phyloP scores from a whole-genome alignment of 495 filamentous ascomycete species.

The Echria macrotheca region DNA sequence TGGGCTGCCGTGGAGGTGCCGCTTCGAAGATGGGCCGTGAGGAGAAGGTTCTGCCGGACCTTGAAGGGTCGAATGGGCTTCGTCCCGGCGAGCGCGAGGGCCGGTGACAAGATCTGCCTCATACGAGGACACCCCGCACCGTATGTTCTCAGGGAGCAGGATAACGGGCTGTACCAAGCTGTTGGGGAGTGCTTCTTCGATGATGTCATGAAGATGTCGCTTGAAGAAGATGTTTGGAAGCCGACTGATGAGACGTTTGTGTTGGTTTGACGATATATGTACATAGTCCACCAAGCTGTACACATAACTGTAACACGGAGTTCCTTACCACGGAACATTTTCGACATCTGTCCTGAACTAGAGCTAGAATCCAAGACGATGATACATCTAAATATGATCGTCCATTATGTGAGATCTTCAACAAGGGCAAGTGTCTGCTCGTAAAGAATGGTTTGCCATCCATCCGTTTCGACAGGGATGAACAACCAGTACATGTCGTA shows the following conservation, averaged over 20 bases:
- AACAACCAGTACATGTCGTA: no score
- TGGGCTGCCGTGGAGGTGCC: not conserved
- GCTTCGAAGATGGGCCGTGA: not conserved
- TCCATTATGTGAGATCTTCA: no score
- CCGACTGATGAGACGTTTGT: not conserved
- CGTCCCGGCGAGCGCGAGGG: not conserved
- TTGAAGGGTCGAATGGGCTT: not conserved
- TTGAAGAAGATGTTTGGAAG: not conserved
- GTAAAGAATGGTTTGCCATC: no score
- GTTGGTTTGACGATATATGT: not conserved
- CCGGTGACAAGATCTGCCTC: not conserved
- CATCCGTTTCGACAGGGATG: no score
- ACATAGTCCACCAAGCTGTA: no score
- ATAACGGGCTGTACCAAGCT: not conserved
- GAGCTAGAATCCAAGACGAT: no score
- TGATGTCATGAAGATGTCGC: not conserved
- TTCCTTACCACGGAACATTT: no score
- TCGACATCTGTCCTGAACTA: no score
- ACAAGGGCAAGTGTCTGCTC: no score
- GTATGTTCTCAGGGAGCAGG: not conserved
- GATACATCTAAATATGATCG: no score
- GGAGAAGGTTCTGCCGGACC: not conserved
- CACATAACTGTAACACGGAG: no score
- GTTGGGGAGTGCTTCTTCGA: not conserved
- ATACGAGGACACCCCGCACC: not conserved